Evolutionary conservation across 176 grass and related monocot species (phyloP).

Genomic region (Chrysopogon serrulatus): DNA sequence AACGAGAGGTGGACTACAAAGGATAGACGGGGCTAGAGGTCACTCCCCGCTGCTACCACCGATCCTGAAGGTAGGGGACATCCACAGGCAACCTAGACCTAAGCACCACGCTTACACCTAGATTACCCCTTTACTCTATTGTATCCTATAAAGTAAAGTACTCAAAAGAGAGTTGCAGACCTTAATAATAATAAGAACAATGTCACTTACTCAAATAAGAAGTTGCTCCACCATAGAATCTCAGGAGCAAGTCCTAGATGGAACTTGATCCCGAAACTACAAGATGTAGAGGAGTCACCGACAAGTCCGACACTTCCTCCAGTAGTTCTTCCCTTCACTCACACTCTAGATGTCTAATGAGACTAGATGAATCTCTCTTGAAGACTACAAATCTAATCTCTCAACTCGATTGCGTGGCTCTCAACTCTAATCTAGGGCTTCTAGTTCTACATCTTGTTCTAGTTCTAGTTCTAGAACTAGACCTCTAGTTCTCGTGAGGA

Average conservation of each 20-base stretch:
- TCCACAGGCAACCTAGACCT: neutral
- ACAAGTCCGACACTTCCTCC: neutral
- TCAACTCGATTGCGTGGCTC: neutral
- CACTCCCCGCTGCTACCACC: too few relatives aligned
- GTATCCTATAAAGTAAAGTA: neutral
- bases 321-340: neutral
- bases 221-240: neutral
- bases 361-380: neutral
- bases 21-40: too few relatives aligned
- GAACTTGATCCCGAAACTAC: neutral
- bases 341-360: neutral
- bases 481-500: too few relatives aligned
- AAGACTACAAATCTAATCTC: neutral
- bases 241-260: neutral
- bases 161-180: too few relatives aligned
- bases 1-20: too few relatives aligned
- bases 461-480: too few relatives aligned
- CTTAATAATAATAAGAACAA: neutral
- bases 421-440: neutral
- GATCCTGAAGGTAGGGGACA: neutral
- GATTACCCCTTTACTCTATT: too few relatives aligned
- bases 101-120: neutral
- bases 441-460: too few relatives aligned
- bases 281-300: neutral
- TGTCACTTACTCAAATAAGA: neutral